Conservation (phyloP, 306 rosid species). For the Nissolia schottii region DNA sequence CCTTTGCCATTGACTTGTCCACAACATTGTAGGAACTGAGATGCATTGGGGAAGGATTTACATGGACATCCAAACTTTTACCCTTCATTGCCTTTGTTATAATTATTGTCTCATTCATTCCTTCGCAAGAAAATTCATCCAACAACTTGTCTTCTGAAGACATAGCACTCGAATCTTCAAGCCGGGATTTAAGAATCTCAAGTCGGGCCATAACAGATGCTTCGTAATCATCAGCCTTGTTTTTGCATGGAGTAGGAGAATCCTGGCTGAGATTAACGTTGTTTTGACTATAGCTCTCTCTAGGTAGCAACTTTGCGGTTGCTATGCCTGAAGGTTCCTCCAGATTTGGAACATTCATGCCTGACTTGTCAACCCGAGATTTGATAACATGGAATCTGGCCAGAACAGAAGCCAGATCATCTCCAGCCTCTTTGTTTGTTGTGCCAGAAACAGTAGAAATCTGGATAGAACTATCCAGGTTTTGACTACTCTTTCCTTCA, state of each 20-base stretch:
- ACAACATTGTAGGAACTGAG: conserved; percentile 21
- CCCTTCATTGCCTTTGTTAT: conserved; percentile 27
- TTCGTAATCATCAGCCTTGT: conserved; percentile 29
- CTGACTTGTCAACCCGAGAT: conserved; percentile 32
- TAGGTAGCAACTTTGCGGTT: conserved; percentile 20
- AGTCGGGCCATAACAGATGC: conserved; percentile 56
- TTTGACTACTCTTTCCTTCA: conserved; percentile 22
- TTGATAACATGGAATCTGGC: conserved; percentile 46
- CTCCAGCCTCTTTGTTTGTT: background rate
- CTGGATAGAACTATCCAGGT: conserved; percentile 12
- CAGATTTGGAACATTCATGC: background rate
- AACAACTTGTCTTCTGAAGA: conserved; percentile 27
- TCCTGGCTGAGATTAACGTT: conserved; percentile 11
- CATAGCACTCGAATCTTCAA: conserved; percentile 29
- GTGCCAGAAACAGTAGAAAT: conserved; percentile 27
- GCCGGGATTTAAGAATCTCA: conserved; percentile 46
- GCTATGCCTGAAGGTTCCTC: conserved; percentile 32
- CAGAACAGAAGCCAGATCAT: conserved; percentile 50
- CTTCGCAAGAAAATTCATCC: conserved; percentile 31
- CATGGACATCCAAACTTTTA: conserved; percentile 18
- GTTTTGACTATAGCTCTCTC: conserved; percentile 18
- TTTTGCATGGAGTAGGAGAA: conserved; percentile 21
- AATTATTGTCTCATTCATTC: conserved; percentile 26
- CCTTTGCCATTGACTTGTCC: conserved; percentile 25
- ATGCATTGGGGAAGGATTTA: conserved; percentile 21